Evolutionary conservation across 2,329 filamentous ascomycete species (phyloP), one percentile per base, ranked within the genome.

Genomic region (Neophaeococcomyces mojaviensis): DNA sequence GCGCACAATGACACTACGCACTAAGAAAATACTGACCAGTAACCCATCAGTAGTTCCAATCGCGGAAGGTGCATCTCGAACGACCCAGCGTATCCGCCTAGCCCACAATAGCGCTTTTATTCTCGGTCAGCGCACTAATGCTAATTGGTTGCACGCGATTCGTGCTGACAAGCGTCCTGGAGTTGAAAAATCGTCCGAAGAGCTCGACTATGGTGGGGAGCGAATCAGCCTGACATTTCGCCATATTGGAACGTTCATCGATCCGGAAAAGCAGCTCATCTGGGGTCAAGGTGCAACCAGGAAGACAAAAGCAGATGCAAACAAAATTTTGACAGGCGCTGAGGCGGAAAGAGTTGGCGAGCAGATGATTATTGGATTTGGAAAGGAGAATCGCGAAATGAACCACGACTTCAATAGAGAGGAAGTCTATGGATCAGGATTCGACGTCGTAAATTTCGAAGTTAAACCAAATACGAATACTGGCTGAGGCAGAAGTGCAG

Each of bases 181-280:
- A 1, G 66, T 70, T 1, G 84, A 89, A 53, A 89, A 90, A 63
- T 73, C 77, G 0, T 55, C 70, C 0, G 76, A 77, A 4, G 90
- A 97, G 62, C 74, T 81, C 33, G 84, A 85, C 0, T 88, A 78
- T 58, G 71, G 70, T 4, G 85, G 88, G 5, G 80, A 82, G 38
- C 84, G 92, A 38, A 95, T 98, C 61, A 94, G 86, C 39, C 73
- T 98, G 30, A 98, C 92, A 0, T 97, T 98, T 62, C 77, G 92
- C 36, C 74, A 79, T 19, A 96, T 98, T 53, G 88, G 81, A 2
- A 98, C 92, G 0, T 97, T 88, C 59, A 66, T 95, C 36, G 73
- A 83, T 55, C 68, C 71, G 3, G 71, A 78, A n/a, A 72, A 77
- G 32, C 70, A 70, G 24, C 67, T 68, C 2, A 94, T 98, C 45